Evolutionary conservation across 768 basidiomycete species (phyloP).

Genomic region (Sistotremastrum niveocremeum): DNA sequence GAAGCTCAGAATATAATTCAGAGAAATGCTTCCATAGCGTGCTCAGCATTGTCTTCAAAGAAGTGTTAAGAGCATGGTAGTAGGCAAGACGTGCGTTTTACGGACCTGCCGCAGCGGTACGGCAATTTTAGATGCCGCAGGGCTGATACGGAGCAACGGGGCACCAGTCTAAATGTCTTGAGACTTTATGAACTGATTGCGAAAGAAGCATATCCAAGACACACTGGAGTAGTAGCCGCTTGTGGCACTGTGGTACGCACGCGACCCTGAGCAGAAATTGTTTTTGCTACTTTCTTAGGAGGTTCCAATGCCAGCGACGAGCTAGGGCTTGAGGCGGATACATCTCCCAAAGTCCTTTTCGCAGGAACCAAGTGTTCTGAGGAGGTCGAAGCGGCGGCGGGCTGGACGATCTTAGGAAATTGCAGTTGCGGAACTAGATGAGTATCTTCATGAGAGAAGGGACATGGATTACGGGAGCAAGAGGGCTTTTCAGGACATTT

Average conservation of each 20-base stretch:
- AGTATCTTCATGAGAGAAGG: constrained; percentile 50
- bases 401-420: constrained; percentile 15
- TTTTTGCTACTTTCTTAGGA: no score
- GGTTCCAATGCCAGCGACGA: no score
- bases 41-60: constrained; percentile 54
- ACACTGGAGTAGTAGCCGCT: constrained; percentile 11
- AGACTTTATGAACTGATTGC: not conserved
- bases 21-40: constrained; percentile 59
- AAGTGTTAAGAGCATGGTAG: not conserved
- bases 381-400: no score
- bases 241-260: no score
- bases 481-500: constrained; percentile 40
- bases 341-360: no score
- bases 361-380: no score
- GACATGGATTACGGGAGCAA: constrained; percentile 41
- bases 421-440: constrained; percentile 23
- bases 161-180: constrained; percentile 34
- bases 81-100: constrained; percentile 12
- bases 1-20: constrained; percentile 47
- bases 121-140: constrained; percentile 58
- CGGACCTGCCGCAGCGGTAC: constrained; percentile 60
- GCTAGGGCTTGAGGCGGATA: no score
- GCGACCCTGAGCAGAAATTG: no score
- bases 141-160: constrained; percentile 51
- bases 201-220: constrained; percentile 1